These are phyloP conservation scores for Verruconis gallopava DNA, from an alignment of 2,329 filamentous ascomycete species.

Conservation along the genomic window DNA sequence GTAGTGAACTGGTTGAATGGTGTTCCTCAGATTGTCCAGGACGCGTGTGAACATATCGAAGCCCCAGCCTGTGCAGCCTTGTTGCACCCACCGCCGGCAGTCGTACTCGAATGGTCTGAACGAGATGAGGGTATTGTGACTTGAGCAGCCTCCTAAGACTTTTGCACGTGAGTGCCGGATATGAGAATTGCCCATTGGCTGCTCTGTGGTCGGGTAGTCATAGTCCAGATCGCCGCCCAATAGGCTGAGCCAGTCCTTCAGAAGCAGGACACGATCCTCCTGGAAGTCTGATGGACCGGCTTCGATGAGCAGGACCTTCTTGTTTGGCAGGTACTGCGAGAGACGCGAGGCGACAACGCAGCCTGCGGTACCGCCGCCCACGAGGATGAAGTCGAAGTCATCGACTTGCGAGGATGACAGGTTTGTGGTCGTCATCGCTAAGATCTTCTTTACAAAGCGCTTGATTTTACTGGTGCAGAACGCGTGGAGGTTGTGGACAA, in stretches of 20 bases:
- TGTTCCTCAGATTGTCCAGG: constrained; percentile 74
- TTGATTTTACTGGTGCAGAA: too few relatives aligned
- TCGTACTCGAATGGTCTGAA: constrained; percentile 88
- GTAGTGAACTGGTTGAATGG: constrained; percentile 76
- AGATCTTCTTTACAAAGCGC: neutral
- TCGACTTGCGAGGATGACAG: constrained; percentile 51
- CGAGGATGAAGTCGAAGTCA: constrained; percentile 72
- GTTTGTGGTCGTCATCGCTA: constrained; percentile 51
- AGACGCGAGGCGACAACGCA: constrained; percentile 73
- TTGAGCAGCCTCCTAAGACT: constrained; percentile 83
- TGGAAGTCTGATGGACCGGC: constrained; percentile 81
- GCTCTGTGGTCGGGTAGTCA: constrained; percentile 79
- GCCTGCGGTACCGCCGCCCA: constrained; percentile 75
- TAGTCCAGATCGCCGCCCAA: constrained; percentile 81
- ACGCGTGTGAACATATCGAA: constrained; percentile 75
- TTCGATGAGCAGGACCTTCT: constrained; percentile 72
- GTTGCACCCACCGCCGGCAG: constrained; percentile 66
- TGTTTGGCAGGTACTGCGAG: constrained; percentile 70
- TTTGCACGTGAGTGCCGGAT: constrained; percentile 88
- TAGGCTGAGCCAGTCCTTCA: constrained; percentile 76
- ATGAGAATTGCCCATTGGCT: constrained; percentile 81
- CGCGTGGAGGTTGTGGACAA: too few relatives aligned
- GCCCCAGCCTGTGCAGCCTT: constrained; percentile 74
- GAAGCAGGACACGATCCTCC: constrained; percentile 72
- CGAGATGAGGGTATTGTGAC: constrained; percentile 86